Evolutionary conservation across 805 yeast species (phyloP).

Genomic region (Pichia californica): DNA sequence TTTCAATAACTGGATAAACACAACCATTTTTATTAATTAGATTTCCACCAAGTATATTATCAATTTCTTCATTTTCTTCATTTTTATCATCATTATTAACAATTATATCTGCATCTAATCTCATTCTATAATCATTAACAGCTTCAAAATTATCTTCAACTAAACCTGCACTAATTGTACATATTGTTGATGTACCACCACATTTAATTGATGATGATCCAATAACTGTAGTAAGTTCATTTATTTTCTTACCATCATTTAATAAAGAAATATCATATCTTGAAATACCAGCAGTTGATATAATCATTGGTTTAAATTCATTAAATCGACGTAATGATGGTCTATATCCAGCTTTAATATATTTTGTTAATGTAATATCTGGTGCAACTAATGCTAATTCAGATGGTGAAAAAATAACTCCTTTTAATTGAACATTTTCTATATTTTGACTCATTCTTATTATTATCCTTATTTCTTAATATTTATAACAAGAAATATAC

Average conservation of each 20-base stretch:
- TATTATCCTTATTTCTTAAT: background rate
- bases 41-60: conserved; percentile 9
- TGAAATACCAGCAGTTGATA: conserved; percentile 34
- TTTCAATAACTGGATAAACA: conserved; percentile 70
- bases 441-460: conserved; percentile 10
- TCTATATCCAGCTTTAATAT: conserved; percentile 65
- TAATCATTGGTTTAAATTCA: conserved; percentile 59
- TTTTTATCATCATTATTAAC: conserved; percentile 11
- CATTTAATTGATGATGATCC: conserved; percentile 67
- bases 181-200: conserved; percentile 69
- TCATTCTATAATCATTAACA: conserved; percentile 36
- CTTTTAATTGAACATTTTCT: conserved; percentile 21
- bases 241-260: conserved; percentile 17
- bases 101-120: conserved; percentile 33
- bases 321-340: conserved; percentile 66
- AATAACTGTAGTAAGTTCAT: conserved; percentile 30
- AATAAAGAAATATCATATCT: conserved; percentile 16
- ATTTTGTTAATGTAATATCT: conserved; percentile 73
- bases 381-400: conserved; percentile 83
- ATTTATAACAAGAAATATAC: too few relatives aligned
- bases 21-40: conserved; percentile 28
- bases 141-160: conserved; percentile 46
- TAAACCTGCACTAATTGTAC: conserved; percentile 64
- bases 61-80: conserved; percentile 15
- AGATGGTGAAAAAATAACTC: conserved; percentile 70